These are phyloP conservation scores for Dothiorella sarmentorum DNA, from an alignment of 2,329 filamentous ascomycete genomes.

Conservation along the genomic window DNA sequence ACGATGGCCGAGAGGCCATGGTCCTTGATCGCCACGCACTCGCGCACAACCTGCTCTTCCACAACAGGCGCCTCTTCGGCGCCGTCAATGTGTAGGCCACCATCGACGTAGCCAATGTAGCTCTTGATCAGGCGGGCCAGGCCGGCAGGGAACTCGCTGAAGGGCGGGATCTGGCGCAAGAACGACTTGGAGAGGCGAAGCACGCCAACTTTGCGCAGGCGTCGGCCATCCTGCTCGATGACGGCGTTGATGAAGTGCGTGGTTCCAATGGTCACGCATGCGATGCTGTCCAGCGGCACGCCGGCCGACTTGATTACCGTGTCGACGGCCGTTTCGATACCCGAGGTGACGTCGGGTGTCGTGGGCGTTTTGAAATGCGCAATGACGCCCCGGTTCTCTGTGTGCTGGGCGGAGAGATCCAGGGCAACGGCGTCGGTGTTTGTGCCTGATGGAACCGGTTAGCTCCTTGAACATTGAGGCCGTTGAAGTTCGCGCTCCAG, in stretches of 20 bases:
- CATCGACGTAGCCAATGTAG: conserved; percentile 45
- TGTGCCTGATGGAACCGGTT: conserved; percentile 24
- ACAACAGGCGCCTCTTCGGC: conserved; percentile 40
- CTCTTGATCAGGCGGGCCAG: conserved; percentile 44
- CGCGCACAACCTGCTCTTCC: conserved; percentile 44
- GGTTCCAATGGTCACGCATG: conserved; percentile 50
- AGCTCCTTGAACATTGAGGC: not conserved
- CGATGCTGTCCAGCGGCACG: conserved; percentile 33
- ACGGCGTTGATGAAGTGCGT: conserved; percentile 42
- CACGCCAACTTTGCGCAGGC: conserved; percentile 44
- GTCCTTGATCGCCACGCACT: conserved; percentile 44
- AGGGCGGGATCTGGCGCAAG: conserved; percentile 49
- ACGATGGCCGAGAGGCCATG: conserved; percentile 49
- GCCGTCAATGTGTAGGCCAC: conserved; percentile 47
- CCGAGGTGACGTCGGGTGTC: conserved; percentile 36
- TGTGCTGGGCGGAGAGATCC: conserved; percentile 27
- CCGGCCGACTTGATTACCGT: conserved; percentile 35
- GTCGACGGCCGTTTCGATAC: conserved; percentile 34
- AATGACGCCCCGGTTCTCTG: conserved; percentile 27
- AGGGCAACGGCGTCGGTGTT: conserved; percentile 36
- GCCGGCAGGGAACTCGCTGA: conserved; percentile 45
- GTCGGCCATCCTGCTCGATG: conserved; percentile 26
- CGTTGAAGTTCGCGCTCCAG: not conserved
- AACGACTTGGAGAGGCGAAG: conserved; percentile 50
- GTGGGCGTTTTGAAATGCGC: conserved; percentile 36